phyloP scores from a whole-genome alignment of 768 basidiomycete species.

The Tricholoma matsutake region DNA sequence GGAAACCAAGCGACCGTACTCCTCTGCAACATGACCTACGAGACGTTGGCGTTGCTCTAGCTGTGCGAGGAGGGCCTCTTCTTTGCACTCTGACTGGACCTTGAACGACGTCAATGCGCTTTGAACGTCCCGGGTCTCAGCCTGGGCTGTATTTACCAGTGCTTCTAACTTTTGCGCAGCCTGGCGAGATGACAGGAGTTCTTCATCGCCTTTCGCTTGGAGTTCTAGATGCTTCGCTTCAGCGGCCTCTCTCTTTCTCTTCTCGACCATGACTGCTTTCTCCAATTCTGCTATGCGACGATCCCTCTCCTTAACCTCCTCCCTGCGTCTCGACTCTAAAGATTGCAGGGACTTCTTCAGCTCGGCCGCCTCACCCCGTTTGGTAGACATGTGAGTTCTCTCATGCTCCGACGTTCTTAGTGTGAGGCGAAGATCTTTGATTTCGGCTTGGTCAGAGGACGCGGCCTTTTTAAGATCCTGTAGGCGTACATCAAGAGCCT shows the following conservation, averaged over 20 bases:
- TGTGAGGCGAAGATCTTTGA: slow-evolving; percentile 61
- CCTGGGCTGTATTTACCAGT: slow-evolving; percentile 34
- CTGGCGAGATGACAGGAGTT: slow-evolving; percentile 32
- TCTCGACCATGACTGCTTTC: slow-evolving; percentile 47
- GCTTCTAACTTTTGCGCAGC: slow-evolving; percentile 32
- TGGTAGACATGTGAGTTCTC: slow-evolving; percentile 44
- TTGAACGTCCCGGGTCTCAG: slow-evolving; percentile 34
- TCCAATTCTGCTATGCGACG: slow-evolving; percentile 54
- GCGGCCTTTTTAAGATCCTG: slow-evolving; percentile 57
- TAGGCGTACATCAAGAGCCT: slow-evolving; percentile 52
- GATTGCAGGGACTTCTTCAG: slow-evolving; percentile 46
- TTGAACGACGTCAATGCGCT: slow-evolving; percentile 29
- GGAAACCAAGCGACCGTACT: slow-evolving; percentile 51
- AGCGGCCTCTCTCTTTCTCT: slow-evolving; percentile 43
- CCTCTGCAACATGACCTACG: slow-evolving; percentile 47
- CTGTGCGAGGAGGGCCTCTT: slow-evolving; percentile 45
- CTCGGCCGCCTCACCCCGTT: slow-evolving; percentile 51
- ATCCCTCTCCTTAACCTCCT: slow-evolving; percentile 56
- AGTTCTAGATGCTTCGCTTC: slow-evolving; percentile 45
- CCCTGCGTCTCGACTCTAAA: slow-evolving; percentile 47
- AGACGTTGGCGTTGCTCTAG: slow-evolving; percentile 48
- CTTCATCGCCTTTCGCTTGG: slow-evolving; percentile 39
- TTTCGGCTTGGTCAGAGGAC: slow-evolving; percentile 51
- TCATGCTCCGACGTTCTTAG: slow-evolving; percentile 59
- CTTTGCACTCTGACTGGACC: slow-evolving; percentile 31